These are phyloP conservation scores for Annulohypoxylon maeteangense DNA, from an alignment of 495 filamentous ascomycete genomes.

Conservation along the genomic window DNA sequence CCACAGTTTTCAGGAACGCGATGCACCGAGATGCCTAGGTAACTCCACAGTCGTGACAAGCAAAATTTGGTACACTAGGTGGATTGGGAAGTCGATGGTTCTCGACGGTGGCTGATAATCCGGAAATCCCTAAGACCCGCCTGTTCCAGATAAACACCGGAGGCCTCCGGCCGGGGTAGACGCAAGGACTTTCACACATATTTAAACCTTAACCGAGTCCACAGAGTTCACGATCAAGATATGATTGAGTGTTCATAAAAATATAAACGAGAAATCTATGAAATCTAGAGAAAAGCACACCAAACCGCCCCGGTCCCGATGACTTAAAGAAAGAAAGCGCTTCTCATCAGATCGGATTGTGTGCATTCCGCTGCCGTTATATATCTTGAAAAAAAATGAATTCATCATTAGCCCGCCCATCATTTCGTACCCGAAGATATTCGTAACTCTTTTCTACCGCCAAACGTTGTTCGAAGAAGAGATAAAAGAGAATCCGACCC, in stretches of 20 bases:
- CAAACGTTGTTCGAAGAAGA: constrained; percentile 3
- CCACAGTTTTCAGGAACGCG: neutral
- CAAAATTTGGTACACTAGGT: constrained; percentile 11
- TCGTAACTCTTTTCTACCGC: constrained; percentile 22
- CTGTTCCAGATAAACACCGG: constrained; percentile 11
- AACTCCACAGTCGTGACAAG: neutral
- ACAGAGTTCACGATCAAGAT: neutral
- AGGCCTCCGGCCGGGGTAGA: constrained; percentile 15
- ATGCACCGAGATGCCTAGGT: constrained; percentile 3
- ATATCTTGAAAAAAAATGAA: constrained; percentile 7
- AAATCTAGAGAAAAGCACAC: constrained; percentile 37
- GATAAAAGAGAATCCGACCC: neutral
- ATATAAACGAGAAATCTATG: constrained; percentile 31
- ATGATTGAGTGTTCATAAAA: constrained; percentile 3
- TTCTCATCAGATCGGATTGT: constrained; percentile 27
- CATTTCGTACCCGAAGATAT: constrained; percentile 12
- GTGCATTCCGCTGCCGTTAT: constrained; percentile 24
- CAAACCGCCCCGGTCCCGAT: constrained; percentile 23
- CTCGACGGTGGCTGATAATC: constrained; percentile 14
- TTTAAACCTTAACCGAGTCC: constrained; percentile 5
- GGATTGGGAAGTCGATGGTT: constrained; percentile 13
- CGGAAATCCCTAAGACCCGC: constrained; percentile 24
- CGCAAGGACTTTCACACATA: neutral
- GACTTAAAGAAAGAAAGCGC: constrained; percentile 20
- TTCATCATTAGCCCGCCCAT: constrained; percentile 30